phyloP scores from a whole-genome alignment of 495 filamentous ascomycete genomes.

The Hypomontagnella submonticulosa region DNA sequence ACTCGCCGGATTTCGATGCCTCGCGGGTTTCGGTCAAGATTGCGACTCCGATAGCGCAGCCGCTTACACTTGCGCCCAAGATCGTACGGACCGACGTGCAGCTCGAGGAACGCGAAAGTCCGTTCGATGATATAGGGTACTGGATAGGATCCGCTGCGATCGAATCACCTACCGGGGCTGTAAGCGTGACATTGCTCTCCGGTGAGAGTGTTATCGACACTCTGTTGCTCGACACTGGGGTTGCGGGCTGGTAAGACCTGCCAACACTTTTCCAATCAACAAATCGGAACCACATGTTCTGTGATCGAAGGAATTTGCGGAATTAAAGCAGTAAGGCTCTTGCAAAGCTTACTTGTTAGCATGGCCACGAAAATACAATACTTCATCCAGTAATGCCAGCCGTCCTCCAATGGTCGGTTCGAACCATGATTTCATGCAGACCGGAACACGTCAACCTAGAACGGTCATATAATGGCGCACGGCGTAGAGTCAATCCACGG shows the following conservation, averaged over 20 bases:
- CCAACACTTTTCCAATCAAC: constrained; percentile 3
- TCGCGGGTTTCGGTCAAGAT: constrained; percentile 34
- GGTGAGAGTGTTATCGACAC: constrained; percentile 39
- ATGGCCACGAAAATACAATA: constrained; percentile 9
- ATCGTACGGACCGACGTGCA: constrained; percentile 26
- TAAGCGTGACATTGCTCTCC: constrained; percentile 35
- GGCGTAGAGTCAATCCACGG: not conserved
- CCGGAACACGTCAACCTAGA: not conserved
- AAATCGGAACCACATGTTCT: constrained; percentile 8
- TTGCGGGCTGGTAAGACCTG: constrained; percentile 42
- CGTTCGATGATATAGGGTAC: constrained; percentile 23
- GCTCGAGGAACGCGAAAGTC: constrained; percentile 25
- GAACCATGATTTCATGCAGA: not conserved
- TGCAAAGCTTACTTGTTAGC: constrained; percentile 11
- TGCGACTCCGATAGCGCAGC: constrained; percentile 42
- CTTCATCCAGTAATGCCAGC: constrained; percentile 28
- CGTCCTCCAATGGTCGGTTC: constrained; percentile 24
- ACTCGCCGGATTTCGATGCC: constrained; percentile 11
- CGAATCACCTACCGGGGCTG: constrained; percentile 30
- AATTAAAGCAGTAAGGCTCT: constrained; percentile 18
- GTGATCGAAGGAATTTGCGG: not conserved
- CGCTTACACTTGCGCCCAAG: constrained; percentile 47
- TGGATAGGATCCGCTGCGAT: constrained; percentile 35
- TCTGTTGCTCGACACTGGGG: constrained; percentile 37
- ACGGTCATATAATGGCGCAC: constrained; percentile 7